Conservation (phyloP, 2,329 filamentous ascomycete species). For the Hypoxylon sp. region DNA sequence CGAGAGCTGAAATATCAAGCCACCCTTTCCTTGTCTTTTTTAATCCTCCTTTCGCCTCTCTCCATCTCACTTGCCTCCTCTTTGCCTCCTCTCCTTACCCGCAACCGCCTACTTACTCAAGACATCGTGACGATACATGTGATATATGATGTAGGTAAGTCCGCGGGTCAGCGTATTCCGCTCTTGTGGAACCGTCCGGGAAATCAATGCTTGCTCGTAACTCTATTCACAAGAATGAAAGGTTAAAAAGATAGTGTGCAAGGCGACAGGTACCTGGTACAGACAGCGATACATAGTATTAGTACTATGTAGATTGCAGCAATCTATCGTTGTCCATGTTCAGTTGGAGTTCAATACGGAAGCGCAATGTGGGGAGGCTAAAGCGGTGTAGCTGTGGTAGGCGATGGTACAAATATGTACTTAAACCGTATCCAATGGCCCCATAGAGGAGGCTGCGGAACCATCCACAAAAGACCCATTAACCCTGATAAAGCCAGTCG, state of each 20-base stretch:
- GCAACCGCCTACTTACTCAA: slow-evolving; percentile 20
- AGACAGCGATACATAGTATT: slow-evolving; percentile 8
- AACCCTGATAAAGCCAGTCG: slow-evolving; percentile 41
- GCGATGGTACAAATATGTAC: not conserved
- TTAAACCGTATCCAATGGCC: slow-evolving; percentile 17
- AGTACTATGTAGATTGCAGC: no score
- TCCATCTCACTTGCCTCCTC: slow-evolving; percentile 13
- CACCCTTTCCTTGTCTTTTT: slow-evolving; percentile 31
- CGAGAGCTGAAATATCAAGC: slow-evolving; percentile 36
- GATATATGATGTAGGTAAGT: not conserved
- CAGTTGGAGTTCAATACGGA: slow-evolving; percentile 15
- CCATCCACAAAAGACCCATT: slow-evolving; percentile 41
- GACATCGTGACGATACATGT: slow-evolving; percentile 1
- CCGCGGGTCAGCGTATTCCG: slow-evolving; percentile 3
- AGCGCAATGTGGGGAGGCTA: slow-evolving; percentile 37
- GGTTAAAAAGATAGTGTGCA: slow-evolving; percentile 15
- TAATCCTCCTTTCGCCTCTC: slow-evolving; percentile 21
- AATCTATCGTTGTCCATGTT: slow-evolving; percentile 14
- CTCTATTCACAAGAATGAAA: slow-evolving; percentile 8
- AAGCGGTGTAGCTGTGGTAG: slow-evolving; percentile 39
- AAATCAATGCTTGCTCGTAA: not conserved
- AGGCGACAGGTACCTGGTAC: slow-evolving; percentile 14
- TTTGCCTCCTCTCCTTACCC: slow-evolving; percentile 25
- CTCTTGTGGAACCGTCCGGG: slow-evolving; percentile 12
- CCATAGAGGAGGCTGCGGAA: slow-evolving; percentile 35